A percentile compares a stretch with the other conserved stretches of the same genome.
These are phyloP conservation scores for Chaetomium fimeti DNA, from an alignment of 495 filamentous ascomycete species.

Conservation along the genomic window DNA sequence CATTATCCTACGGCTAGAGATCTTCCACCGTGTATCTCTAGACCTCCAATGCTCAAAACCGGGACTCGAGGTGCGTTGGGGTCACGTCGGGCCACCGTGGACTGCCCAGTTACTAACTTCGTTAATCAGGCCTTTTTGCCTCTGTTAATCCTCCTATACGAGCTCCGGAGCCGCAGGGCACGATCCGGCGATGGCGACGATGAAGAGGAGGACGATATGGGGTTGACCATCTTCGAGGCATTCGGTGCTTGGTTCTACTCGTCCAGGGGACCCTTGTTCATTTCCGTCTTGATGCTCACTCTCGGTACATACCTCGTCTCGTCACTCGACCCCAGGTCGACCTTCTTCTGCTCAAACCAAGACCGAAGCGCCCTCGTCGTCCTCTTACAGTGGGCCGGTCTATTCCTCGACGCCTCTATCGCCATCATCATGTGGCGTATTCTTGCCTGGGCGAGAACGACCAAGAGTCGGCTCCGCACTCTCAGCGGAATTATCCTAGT, in stretches of 20 bases:
- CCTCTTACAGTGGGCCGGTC: conserved; percentile 39
- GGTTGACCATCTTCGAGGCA: conserved; percentile 40
- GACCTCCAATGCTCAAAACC: conserved; percentile 45
- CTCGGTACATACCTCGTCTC: conserved; percentile 34
- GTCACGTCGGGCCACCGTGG: background rate
- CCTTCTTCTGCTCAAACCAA: conserved; percentile 45
- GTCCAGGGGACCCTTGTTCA: conserved; percentile 32
- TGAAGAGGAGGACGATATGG: conserved; percentile 39
- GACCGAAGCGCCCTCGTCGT: conserved; percentile 33
- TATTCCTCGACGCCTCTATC: conserved; percentile 45
- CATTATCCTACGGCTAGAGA: conserved; percentile 45
- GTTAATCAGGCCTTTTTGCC: conserved; percentile 42
- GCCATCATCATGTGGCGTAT: conserved; percentile 45
- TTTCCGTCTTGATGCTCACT: conserved; percentile 35
- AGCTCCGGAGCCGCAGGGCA: conserved; percentile 38
- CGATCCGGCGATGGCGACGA: conserved; percentile 11
- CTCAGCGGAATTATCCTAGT: conserved; percentile 40
- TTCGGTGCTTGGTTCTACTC: conserved; percentile 38
- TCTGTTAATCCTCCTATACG: conserved; percentile 39
- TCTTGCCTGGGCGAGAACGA: conserved; percentile 48
- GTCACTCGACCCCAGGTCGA: conserved; percentile 34
- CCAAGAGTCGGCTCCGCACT: conserved; percentile 41
- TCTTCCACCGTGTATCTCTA: conserved; percentile 38
- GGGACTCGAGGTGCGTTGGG: conserved; percentile 43
- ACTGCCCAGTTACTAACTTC: background rate